These are phyloP conservation scores for Cyclospora cayetanensis DNA, from an alignment of 169 alveolate species.

Conservation along the genomic window DNA sequence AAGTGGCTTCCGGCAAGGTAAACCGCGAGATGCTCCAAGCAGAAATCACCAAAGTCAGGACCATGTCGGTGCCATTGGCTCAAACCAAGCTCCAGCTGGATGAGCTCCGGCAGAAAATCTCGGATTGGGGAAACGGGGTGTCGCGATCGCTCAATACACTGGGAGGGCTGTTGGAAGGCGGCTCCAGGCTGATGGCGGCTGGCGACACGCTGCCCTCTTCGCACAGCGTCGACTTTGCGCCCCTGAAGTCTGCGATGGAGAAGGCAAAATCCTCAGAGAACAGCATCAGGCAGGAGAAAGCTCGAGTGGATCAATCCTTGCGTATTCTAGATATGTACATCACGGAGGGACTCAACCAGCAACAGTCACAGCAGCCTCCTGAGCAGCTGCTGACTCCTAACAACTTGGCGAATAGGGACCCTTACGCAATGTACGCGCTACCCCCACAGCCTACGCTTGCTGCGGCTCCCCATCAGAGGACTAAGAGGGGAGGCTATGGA, in stretches of 20 bases:
- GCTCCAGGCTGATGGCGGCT: neutral
- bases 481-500: too few relatives aligned
- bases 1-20: neutral
- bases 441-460: conserved; percentile 31
- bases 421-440: neutral
- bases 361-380: conserved; percentile 35
- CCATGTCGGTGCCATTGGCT: neutral
- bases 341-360: neutral
- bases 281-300: neutral
- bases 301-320: neutral
- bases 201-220: neutral
- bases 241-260: neutral
- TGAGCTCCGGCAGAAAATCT: neutral
- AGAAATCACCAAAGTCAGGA: neutral
- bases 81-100: neutral
- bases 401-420: neutral
- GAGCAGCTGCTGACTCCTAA: neutral
- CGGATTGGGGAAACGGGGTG: neutral
- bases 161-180: neutral
- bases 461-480: too few relatives aligned
- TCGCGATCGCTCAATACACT: neutral
- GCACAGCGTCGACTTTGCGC: neutral
- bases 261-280: neutral
- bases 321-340: neutral
- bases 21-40: neutral